Conservation (phyloP, 352 stramenopile species). For the Globisporangium heterothallicum region DNA sequence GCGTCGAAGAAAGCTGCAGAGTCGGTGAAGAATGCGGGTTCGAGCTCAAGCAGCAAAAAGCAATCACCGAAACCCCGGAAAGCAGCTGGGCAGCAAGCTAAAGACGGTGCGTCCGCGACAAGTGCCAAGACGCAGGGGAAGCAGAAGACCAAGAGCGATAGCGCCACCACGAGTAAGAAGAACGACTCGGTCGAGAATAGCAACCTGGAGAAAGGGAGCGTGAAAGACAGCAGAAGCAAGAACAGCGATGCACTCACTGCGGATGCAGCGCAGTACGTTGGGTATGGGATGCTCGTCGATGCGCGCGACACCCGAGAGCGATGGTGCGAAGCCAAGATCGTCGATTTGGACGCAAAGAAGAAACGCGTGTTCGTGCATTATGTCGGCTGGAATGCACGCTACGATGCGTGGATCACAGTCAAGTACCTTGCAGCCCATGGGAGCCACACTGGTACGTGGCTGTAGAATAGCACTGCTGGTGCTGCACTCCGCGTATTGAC, state of each 20-base stretch:
- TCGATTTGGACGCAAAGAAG: slow-evolving; percentile 33
- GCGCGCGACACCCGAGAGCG: slow-evolving; percentile 44
- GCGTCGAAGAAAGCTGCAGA: slow-evolving; percentile 6
- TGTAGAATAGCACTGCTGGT: background rate
- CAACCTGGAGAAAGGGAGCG: no score
- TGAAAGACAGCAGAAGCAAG: background rate
- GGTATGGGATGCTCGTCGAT: slow-evolving; percentile 50
- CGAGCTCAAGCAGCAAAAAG: slow-evolving; percentile 19
- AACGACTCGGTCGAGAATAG: no score
- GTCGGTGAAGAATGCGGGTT: slow-evolving; percentile 1
- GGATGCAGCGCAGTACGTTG: slow-evolving; percentile 21
- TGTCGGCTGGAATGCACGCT: slow-evolving; percentile 72
- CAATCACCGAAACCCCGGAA: no score
- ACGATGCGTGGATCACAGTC: slow-evolving; percentile 52
- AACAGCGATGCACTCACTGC: background rate
- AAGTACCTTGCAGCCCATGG: slow-evolving; percentile 49
- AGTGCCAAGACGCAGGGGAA: no score
- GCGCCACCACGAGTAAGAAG: no score
- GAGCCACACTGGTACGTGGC: slow-evolving; percentile 27
- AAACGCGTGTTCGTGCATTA: slow-evolving; percentile 57
- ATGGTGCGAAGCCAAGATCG: slow-evolving; percentile 59
- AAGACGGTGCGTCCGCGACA: no score
- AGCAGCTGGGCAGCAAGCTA: background rate
- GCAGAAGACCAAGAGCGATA: no score
- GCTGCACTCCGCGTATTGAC: no score